phyloP scores from a whole-genome alignment of 495 filamentous ascomycete species.

The Hyaloscypha bicolor region DNA sequence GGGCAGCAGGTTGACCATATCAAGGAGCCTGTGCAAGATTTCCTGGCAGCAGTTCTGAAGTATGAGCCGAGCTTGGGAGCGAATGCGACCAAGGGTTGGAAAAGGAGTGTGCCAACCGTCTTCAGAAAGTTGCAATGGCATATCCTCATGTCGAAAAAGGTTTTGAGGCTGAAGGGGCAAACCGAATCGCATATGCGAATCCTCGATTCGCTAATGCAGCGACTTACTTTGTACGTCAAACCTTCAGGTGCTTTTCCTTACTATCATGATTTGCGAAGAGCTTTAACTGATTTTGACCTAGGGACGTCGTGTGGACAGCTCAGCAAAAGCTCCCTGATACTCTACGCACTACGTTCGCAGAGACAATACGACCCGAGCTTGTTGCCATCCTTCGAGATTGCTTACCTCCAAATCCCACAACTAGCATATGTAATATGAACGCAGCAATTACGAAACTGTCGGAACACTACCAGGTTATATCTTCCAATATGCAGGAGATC shows the following conservation, averaged over 20 bases:
- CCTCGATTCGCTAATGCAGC: conserved; percentile 12
- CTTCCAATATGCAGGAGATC: no score
- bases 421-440: no score
- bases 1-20: background rate
- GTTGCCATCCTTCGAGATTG: background rate
- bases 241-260: background rate
- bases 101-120: background rate
- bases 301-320: background rate
- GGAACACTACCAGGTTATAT: no score
- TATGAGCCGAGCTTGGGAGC: conserved; percentile 8
- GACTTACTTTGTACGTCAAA: conserved; percentile 11
- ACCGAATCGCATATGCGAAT: conserved; percentile 19
- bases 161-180: conserved; percentile 4
- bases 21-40: background rate
- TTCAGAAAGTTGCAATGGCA: background rate
- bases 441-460: no score
- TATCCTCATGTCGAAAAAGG: conserved; percentile 16
- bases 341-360: background rate
- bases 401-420: background rate
- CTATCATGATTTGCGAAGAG: no score
- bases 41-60: background rate
- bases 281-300: background rate
- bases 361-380: background rate
- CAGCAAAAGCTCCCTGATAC: background rate
- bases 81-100: background rate